Conservation (phyloP, 257 asterid species). For the Primulina eburnea region DNA sequence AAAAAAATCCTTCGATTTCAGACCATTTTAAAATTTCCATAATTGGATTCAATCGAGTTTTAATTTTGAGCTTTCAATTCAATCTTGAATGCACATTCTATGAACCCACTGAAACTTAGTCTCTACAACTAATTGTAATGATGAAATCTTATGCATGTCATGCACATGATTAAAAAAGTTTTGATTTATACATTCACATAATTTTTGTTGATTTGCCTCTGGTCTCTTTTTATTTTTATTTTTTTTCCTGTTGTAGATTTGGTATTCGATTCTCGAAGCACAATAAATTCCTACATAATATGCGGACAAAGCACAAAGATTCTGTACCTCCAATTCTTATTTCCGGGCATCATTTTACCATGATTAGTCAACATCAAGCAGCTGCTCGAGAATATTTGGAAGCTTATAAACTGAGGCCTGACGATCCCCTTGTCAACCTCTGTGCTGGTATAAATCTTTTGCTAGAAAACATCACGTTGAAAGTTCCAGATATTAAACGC, state of each 20-base stretch:
- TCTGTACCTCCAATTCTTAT: constrained; percentile 69
- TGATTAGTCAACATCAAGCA: constrained; percentile 72
- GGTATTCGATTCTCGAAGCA: constrained; percentile 44
- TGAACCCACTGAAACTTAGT: too few relatives aligned
- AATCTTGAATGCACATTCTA: too few relatives aligned
- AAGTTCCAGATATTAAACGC: background rate
- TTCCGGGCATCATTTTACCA: constrained; percentile 70
- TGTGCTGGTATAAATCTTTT: constrained; percentile 52
- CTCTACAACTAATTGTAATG: too few relatives aligned
- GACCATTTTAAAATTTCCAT: too few relatives aligned
- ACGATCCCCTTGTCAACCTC: constrained; percentile 71
- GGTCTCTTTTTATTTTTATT: too few relatives aligned
- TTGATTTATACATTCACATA: constrained; percentile 6
- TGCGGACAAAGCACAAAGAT: constrained; percentile 62
- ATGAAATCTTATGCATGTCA: background rate
- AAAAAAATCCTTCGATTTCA: too few relatives aligned
- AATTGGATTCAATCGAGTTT: too few relatives aligned
- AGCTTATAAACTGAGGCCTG: constrained; percentile 73
- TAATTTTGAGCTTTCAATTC: too few relatives aligned
- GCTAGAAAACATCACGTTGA: constrained; percentile 1
- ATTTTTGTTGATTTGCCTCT: background rate
- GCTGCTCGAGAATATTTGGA: constrained; percentile 82
- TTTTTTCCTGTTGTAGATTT: constrained; percentile 33
- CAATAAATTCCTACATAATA: constrained; percentile 58
- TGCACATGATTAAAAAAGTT: background rate